A percentile compares a stretch with the other conserved stretches of the same genome.
Evolutionary conservation across 2,329 filamentous ascomycete species (phyloP).

Genomic region (Talaromyces sp.): DNA sequence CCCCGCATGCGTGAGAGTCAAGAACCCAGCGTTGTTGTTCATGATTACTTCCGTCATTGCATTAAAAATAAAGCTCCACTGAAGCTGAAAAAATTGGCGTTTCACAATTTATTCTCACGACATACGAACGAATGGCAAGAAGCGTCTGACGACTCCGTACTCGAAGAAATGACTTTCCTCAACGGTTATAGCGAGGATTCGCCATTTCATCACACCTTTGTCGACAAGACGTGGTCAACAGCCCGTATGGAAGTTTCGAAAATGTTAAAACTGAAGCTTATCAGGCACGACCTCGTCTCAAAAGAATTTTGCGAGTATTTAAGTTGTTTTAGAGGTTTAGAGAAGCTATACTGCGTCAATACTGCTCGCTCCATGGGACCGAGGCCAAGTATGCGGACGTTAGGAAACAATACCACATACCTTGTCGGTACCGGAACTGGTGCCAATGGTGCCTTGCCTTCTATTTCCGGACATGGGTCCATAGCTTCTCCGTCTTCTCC

Average conservation of each 20-base stretch:
- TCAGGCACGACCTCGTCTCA: slow-evolving; percentile 50
- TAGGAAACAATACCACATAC: slow-evolving; percentile 27
- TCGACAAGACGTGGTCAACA: slow-evolving; percentile 54
- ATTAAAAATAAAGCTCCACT: slow-evolving; percentile 47
- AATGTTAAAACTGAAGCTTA: slow-evolving; percentile 43
- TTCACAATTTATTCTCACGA: slow-evolving; percentile 58
- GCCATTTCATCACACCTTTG: slow-evolving; percentile 46
- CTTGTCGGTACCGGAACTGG: slow-evolving; percentile 19
- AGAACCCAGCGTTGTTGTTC: slow-evolving; percentile 55
- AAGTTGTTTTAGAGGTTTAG: slow-evolving; percentile 41
- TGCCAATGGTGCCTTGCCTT: slow-evolving; percentile 6
- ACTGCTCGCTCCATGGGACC: slow-evolving; percentile 29
- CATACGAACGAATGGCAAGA: slow-evolving; percentile 48
- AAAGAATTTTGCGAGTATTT: slow-evolving; percentile 46
- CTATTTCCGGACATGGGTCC: slow-evolving; percentile 27
- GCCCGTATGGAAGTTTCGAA: slow-evolving; percentile 24
- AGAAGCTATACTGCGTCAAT: slow-evolving; percentile 53
- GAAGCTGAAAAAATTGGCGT: slow-evolving; percentile 48
- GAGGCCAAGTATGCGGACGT: slow-evolving; percentile 28
- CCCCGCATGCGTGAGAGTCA: slow-evolving; percentile 59
- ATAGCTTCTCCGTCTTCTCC: slow-evolving; percentile 16
- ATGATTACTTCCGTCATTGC: slow-evolving; percentile 56
- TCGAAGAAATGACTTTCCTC: slow-evolving; percentile 53
- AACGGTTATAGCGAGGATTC: slow-evolving; percentile 42
- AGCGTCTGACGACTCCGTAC: slow-evolving; percentile 39